Percentiles rank a stretch among this genome's conserved stretches.
Evolutionary conservation across 257 asterid genomes (phyloP).

Genomic region (Paulownia fortunei): DNA sequence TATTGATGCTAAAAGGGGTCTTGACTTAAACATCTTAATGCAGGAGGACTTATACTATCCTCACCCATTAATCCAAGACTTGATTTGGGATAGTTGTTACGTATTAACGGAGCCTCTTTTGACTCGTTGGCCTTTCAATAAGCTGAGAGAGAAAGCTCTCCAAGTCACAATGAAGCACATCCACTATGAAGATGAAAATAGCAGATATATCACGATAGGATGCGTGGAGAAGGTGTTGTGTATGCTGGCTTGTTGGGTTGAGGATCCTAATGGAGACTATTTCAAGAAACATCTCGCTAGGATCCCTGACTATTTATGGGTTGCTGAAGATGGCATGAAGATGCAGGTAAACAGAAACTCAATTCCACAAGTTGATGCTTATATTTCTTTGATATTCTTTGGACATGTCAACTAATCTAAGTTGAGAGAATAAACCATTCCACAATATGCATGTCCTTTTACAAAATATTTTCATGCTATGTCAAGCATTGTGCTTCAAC

Average conservation of each 20-base stretch:
- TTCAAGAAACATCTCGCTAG: constrained; percentile 80
- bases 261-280: constrained; percentile 76
- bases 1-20: not conserved
- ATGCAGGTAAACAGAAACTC: constrained; percentile 60
- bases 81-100: constrained; percentile 71
- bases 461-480: no score
- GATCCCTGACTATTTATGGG: constrained; percentile 77
- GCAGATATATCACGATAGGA: constrained; percentile 76
- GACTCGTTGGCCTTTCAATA: constrained; percentile 78
- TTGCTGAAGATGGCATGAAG: constrained; percentile 88
- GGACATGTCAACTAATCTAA: not conserved
- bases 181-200: constrained; percentile 76
- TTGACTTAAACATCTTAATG: constrained; percentile 12
- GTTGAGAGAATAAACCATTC: no score
- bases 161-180: constrained; percentile 71
- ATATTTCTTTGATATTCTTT: not conserved
- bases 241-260: constrained; percentile 85
- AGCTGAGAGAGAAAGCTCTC: constrained; percentile 67
- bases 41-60: constrained; percentile 84
- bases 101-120: constrained; percentile 64
- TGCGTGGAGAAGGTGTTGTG: constrained; percentile 75
- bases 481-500: no score
- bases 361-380: not conserved
- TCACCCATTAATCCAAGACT: constrained; percentile 72
- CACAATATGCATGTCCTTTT: no score